phyloP scores from a whole-genome alignment of 768 basidiomycete genomes.

The Termitomyces eurrhizus region DNA sequence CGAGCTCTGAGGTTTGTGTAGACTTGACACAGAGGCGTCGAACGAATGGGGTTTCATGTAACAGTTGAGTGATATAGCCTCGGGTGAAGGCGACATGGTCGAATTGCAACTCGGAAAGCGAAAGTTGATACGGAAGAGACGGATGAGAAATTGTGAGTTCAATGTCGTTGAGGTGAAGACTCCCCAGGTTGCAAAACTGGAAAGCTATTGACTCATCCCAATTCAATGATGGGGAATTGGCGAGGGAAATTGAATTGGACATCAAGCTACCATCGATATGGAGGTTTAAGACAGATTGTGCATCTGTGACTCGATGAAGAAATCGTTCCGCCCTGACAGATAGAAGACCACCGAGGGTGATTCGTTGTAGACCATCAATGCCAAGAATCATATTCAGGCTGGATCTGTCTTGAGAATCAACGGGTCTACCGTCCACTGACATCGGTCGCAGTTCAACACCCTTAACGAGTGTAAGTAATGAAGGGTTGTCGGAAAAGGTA shows the following conservation, averaged over 20 bases:
- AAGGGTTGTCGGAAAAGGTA: constrained; percentile 34
- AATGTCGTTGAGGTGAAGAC: constrained; percentile 38
- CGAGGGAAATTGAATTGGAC: constrained; percentile 20
- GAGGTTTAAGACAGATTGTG: constrained; percentile 37
- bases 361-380: constrained; percentile 35
- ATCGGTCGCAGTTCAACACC: constrained; percentile 40
- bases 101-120: constrained; percentile 36
- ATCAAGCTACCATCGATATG: constrained; percentile 43
- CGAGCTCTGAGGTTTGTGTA: constrained; percentile 27
- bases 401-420: constrained; percentile 26
- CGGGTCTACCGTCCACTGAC: constrained; percentile 12
- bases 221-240: constrained; percentile 36
- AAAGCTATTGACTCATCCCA: constrained; percentile 51
- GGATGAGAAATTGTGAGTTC: constrained; percentile 39
- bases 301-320: constrained; percentile 35
- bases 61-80: constrained; percentile 38
- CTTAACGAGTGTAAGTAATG: constrained; percentile 31
- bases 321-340: constrained; percentile 45
- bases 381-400: constrained; percentile 39
- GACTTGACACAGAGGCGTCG: constrained; percentile 34
- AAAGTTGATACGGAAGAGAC: constrained; percentile 28
- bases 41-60: constrained; percentile 32
- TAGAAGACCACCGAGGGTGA: constrained; percentile 46
- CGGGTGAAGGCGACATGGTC: constrained; percentile 38
- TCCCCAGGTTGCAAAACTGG: constrained; percentile 39